These are phyloP conservation scores for Geosmithia morbida DNA, from an alignment of 2,329 filamentous ascomycete species.

Conservation along the genomic window DNA sequence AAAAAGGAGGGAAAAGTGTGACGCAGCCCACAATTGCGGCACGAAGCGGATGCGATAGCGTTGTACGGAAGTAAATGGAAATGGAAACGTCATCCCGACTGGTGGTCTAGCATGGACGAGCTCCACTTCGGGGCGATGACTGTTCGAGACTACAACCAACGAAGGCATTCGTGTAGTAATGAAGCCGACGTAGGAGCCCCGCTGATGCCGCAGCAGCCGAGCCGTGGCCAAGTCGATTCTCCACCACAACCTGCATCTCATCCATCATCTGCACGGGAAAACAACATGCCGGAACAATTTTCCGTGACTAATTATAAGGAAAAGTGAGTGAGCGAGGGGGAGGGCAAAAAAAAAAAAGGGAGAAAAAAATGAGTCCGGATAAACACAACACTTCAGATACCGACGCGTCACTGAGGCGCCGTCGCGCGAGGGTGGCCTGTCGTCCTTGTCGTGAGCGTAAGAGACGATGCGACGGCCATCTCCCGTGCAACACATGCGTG, in stretches of 20 bases:
- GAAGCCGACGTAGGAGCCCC: background rate
- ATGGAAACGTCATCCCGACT: background rate
- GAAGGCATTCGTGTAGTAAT: background rate
- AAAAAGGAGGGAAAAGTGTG: background rate
- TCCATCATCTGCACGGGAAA: background rate
- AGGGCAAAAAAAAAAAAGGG: background rate
- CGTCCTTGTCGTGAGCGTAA: conserved; percentile 39
- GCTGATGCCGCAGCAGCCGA: background rate
- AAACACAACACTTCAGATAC: background rate
- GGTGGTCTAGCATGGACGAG: background rate
- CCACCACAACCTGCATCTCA: background rate
- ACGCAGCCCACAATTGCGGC: background rate
- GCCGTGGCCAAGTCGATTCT: background rate
- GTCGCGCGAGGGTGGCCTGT: conserved; percentile 28
- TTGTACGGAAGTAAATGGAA: background rate
- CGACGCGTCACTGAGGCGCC: background rate
- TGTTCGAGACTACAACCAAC: background rate
- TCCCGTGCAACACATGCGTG: conserved; percentile 36
- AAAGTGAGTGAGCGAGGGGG: background rate
- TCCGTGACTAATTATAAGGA: background rate
- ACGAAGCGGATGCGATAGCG: background rate
- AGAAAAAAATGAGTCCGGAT: background rate
- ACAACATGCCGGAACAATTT: background rate
- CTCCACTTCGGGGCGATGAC: background rate
- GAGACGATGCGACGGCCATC: conserved; percentile 37